A percentile compares a stretch with the other conserved stretches of the same genome.
Evolutionary conservation across 208 protist genomes (phyloP).

Genomic region (Endotrypanum monterogeii): DNA sequence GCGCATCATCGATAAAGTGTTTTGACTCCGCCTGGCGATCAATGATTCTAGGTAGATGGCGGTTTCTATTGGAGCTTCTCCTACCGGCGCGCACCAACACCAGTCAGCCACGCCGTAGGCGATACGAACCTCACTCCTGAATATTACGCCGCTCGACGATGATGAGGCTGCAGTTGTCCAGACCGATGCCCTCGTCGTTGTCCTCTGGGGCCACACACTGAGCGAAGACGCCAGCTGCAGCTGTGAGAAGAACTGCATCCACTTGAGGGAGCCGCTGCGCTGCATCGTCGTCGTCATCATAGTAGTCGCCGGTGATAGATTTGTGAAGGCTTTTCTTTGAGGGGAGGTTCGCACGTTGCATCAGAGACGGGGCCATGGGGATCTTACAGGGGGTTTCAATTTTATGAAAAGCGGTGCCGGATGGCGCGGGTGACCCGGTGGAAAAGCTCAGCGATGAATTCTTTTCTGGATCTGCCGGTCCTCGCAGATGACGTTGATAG

Average conservation of each 20-base stretch:
- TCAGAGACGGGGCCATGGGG: slow-evolving; percentile 2
- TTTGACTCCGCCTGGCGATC: too few relatives aligned
- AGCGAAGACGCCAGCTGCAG: slow-evolving; percentile 69
- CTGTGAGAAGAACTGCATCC: slow-evolving; percentile 56
- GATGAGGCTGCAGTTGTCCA: slow-evolving; percentile 83
- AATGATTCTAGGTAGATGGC: too few relatives aligned
- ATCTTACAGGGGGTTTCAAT: neutral
- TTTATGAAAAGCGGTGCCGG: neutral
- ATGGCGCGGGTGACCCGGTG: neutral
- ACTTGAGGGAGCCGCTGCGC: slow-evolving; percentile 21
- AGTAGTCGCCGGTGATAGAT: slow-evolving; percentile 18
- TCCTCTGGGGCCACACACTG: slow-evolving; percentile 73
- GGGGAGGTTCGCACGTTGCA: neutral
- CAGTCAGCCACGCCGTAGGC: too few relatives aligned
- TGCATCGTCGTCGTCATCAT: slow-evolving; percentile 6
- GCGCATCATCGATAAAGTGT: neutral
- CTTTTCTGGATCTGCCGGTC: neutral
- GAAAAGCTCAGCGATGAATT: slow-evolving; percentile 3
- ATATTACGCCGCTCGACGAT: slow-evolving; percentile 57
- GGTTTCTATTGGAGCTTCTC: neutral
- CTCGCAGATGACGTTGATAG: slow-evolving; percentile 28
- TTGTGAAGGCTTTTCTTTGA: slow-evolving; percentile 2
- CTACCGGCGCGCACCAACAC: neutral
- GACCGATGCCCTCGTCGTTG: slow-evolving; percentile 76
- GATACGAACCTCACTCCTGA: slow-evolving; percentile 12